Percentiles rank a stretch among this genome's conserved stretches.
Evolutionary conservation across 1,284 basidiomycete species (phyloP).

Genomic region (Marasmius fiardii): DNA sequence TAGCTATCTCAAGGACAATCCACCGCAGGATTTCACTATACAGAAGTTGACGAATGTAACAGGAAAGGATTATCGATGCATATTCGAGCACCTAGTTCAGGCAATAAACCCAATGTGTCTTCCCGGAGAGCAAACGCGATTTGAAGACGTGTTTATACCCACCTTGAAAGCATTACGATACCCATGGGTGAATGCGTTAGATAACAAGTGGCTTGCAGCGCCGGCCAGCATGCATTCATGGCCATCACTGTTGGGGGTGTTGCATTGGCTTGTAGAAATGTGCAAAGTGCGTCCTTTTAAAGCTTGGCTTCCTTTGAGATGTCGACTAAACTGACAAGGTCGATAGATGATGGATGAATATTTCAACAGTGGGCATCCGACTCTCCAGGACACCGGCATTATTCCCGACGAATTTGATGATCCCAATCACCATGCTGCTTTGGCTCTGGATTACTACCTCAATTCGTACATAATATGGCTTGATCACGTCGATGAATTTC

Average conservation of each 20-base stretch:
- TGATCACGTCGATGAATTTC: constrained; percentile 67
- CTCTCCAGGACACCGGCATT: constrained; percentile 57
- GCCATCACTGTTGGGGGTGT: constrained; percentile 76
- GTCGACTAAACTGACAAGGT: not conserved
- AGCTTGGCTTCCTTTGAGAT: not conserved
- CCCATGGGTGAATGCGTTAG: constrained; percentile 69
- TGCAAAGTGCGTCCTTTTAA: constrained; percentile 56
- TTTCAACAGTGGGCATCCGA: constrained; percentile 56
- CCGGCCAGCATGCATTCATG: constrained; percentile 84
- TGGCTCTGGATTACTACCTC: constrained; percentile 73
- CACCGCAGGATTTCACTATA: constrained; percentile 58
- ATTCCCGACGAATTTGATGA: constrained; percentile 73
- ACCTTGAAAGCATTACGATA: constrained; percentile 75
- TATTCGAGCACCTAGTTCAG: constrained; percentile 78
- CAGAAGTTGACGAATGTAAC: constrained; percentile 72
- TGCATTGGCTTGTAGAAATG: constrained; percentile 86
- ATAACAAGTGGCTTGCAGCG: constrained; percentile 80
- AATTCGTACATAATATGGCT: constrained; percentile 73
- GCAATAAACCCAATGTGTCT: constrained; percentile 67
- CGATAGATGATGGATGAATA: constrained; percentile 49
- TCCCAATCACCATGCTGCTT: constrained; percentile 65
- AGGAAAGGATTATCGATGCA: constrained; percentile 76
- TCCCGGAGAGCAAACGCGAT: constrained; percentile 51
- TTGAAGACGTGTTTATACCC: constrained; percentile 80
- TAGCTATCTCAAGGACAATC: constrained; percentile 59